phyloP scores from a whole-genome alignment of 192 early-diverging fungal genomes.

The Linnemannia elongata region DNA sequence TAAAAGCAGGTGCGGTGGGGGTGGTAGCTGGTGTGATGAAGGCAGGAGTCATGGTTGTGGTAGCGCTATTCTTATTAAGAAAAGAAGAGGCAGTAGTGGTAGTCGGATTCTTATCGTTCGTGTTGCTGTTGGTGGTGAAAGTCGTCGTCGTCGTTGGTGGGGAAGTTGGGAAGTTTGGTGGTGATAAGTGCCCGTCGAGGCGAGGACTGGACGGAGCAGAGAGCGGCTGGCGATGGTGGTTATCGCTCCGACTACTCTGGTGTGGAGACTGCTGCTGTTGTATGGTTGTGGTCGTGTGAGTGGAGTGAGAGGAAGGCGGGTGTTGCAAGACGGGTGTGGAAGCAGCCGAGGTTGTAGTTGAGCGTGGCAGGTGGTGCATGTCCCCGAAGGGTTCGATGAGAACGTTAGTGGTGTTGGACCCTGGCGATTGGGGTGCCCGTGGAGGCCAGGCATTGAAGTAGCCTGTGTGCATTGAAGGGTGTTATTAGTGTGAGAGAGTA shows the following conservation, averaged over 20 bases:
- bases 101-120: neutral
- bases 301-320: neutral
- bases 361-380: conserved; percentile 10
- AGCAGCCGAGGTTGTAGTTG: neutral
- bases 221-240: neutral
- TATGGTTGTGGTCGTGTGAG: neutral
- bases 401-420: neutral
- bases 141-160: neutral
- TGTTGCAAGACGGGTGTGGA: neutral
- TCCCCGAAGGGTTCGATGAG: conserved; percentile 21
- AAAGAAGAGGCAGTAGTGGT: neutral
- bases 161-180: neutral
- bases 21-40: neutral
- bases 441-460: conserved; percentile 32
- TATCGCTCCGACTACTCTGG: neutral
- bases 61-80: neutral
- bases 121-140: neutral
- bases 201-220: conserved; percentile 28
- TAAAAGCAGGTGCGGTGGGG: neutral
- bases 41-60: neutral
- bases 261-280: neutral
- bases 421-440: conserved; percentile 6
- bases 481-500: neutral
- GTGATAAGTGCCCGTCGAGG: neutral
- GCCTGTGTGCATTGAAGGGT: conserved; percentile 5